Percentiles rank a stretch among this genome's conserved stretches.
Evolutionary conservation across 2,329 filamentous ascomycete species (phyloP).

Genomic region (Trematosphaeria pertusa): DNA sequence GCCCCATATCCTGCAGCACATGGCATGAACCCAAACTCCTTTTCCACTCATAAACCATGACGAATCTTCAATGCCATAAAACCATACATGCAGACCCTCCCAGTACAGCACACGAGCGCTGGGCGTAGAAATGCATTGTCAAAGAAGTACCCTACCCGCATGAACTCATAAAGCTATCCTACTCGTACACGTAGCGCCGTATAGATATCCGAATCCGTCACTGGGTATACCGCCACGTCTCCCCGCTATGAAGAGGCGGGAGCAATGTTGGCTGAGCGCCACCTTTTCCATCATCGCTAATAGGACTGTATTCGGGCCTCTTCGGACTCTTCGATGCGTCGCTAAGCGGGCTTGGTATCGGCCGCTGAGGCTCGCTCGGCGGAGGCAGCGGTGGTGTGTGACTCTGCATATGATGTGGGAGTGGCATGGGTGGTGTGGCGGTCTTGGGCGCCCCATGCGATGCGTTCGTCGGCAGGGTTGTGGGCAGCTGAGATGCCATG

Average conservation of each 20-base stretch:
- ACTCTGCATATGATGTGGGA: conserved; percentile 17
- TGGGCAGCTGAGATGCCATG: conserved; percentile 12
- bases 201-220: background rate
- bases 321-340: conserved; percentile 26
- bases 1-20: too few species aligned
- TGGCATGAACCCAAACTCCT: too few species aligned
- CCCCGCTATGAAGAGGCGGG: conserved; percentile 31
- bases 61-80: background rate
- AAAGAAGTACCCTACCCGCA: background rate
- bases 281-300: conserved; percentile 40
- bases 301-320: conserved; percentile 31
- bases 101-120: background rate
- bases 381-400: conserved; percentile 22
- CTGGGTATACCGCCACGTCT: conserved; percentile 42
- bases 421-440: conserved; percentile 10
- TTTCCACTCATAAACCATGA: too few species aligned
- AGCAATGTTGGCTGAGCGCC: conserved; percentile 9
- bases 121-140: background rate
- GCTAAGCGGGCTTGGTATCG: conserved; percentile 36
- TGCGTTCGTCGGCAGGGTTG: conserved; percentile 24
- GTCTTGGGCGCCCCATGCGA: conserved; percentile 15
- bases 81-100: background rate
- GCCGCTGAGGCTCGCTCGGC: conserved; percentile 30
- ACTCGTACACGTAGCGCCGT: background rate
- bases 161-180: background rate